Evolutionary conservation across 2,329 filamentous ascomycete genomes (phyloP), one percentile per base, ranked within the genome.

Genomic region (Drechslerella stenobrocha): DNA sequence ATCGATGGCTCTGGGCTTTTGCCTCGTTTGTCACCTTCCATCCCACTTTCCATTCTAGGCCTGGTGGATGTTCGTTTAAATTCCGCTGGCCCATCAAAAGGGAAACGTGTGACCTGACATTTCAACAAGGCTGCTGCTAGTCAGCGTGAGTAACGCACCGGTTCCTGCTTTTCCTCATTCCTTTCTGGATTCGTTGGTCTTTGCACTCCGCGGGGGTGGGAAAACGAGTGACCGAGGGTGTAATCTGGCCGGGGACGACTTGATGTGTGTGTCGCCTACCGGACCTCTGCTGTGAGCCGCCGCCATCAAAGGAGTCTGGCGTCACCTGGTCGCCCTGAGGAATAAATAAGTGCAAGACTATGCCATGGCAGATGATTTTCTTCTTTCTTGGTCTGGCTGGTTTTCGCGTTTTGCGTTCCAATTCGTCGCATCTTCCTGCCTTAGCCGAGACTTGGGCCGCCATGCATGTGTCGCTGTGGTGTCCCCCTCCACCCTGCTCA

Each of bases 31-130:
- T 47, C 24, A 40, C 26, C 26, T 52, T 65, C 28, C 63, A 67
- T 67, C 63, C 63, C 63, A 67, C 63, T 67, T 67, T 58, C 63
- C 55, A 13, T 60, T 67, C 50, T 23, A 28, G 55, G 63, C 28
- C 55, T 67, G 63, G 63, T 47, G 44, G 63, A 44, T 20, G 35
- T 67, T 67, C 63, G 63, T 67, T 60, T 67, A 67, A n/a, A 67
- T 67, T 67, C 63, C 63, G 63, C 55, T 60, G 63, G 60, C 60
- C 63, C 63, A 67, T 60, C 44, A 67, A 55, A 55, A 60, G 56
- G 51, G 63, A 59, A 67, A 67, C 63, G 63, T 67, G 63, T 67
- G 63, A 67, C 63, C 55, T 67, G 55, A 67, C 55, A 67, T 55
- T 45, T 67, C 35, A 26, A 60, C 63, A 59, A 67, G 63, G 63